Evolutionary conservation across 768 basidiomycete genomes (phyloP), one percentile per base, ranked within the genome.

Genomic region (Leccinum longicurvipes): DNA sequence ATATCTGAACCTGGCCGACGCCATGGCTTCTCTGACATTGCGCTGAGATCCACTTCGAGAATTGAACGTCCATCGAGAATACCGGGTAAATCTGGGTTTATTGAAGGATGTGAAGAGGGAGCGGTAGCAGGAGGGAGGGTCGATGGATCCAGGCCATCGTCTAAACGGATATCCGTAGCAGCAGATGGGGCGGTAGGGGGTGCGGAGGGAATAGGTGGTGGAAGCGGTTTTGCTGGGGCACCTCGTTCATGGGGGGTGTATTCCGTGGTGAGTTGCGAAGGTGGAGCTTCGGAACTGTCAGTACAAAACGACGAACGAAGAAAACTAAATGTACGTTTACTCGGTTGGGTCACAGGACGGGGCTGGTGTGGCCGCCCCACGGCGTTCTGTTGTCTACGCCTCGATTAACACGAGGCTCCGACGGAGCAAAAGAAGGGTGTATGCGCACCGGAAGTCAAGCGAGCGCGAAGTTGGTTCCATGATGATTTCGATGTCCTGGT

Each of bases 1-100:
- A 97, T 79, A 75, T 97, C 93, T 4, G 91, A 86, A 31, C 97
- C 97, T 8, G 94, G 89, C 56, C 86, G 74, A 58, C 97, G 77
- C 97, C 97, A 99, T 4, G 87, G 86, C 66, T 96, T 96, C 58
- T 92, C 89, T 9, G 80, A 73, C 77, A 89, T 77, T 25, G 83
- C 82, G 45, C 70, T 79, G 48, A 96, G 63, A 67, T 97, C 95
- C 25, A 93, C 80, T 53, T 97, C 94, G 32, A 92, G 82, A 44
- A 97, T 89, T 27, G 85, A 87, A 50, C 82, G 86, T 10, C 91
- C 84, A 64, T 91, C 83, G 44, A 90, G 73, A 29, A 80, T 77
- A 7, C 89, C 91, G 9, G 83, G 74, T 10, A 75, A 77, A 19
- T 79, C 74, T 15, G 86, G 86, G 60, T 93, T 88, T 60, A 95